Base-by-base conservation (phyloP, 2,329 filamentous ascomycete genomes). In the Colletotrichum orchidophilum region DNA sequence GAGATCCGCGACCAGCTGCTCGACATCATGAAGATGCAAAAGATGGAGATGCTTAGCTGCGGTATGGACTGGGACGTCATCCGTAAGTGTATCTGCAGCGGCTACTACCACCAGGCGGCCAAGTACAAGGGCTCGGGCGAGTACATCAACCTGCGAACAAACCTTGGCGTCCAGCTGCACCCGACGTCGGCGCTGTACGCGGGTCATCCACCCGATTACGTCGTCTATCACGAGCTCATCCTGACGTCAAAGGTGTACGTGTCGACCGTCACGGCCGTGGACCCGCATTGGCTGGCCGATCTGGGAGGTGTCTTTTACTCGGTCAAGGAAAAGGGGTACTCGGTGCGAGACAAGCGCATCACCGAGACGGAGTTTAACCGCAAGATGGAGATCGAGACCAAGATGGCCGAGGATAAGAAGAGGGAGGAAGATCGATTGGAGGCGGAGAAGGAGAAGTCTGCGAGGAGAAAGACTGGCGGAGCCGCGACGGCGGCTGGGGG, bases 231-330 rank as follows among this genome's bases (percentile, higher is more conserved):
- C 85, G 96, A 99, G 82, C 89, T 99, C 70, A 97, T 99, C 76
- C 90, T 99, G 72, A 99, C 96, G 0, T 94, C 92, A 68, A 98
- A 97, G 80, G 96, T 98, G 80, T 99, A 98, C 84, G 98, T 99
- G 91, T 97, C 94, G 3, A 97, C 94, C 5, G 96, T 99, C 11
- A 99, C 96, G 5, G 91, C 94, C 1, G 96, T 99, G 1, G 96
- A 99, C 80, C 96, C 96, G 63, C 94, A 97, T 79, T 99, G 96
- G 96, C 89, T 99, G 50, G 96, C 96, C 7, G 96, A 99, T 79
- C 86, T 99, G 6, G 96, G 97, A 39, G 96, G 95, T 1, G 96
- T 99, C 0, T 99, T 99, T 81, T 99, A 98, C 82, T 96, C 93
- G 1, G 89, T 99, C 78, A 98, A 97, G 83, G 96, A 98, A 83